Base-by-base conservation (phyloP, 2,329 filamentous ascomycete genomes). In the Talaromyces sp. region DNA sequence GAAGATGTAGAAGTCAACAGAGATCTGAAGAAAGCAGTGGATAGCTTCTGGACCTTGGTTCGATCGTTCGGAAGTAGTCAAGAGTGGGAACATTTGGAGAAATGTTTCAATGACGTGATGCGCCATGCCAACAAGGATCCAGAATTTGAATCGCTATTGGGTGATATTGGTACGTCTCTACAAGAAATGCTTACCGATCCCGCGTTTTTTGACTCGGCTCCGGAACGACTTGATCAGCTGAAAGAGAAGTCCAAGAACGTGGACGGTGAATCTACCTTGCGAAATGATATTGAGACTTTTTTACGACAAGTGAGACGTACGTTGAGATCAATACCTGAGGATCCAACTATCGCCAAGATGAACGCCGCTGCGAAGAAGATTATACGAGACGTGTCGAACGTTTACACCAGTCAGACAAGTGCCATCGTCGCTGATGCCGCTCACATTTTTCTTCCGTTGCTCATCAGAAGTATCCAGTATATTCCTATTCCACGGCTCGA, bases 401-500 rank as follows among this genome's bases (percentile, higher is more conserved):
- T 81, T 0, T 83, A 89, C 63, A 76, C 83, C 3, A 83, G 86
- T 59, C 82, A 86, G 21, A 93, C 93, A 71, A 79, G 81, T 0
- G 88, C 92, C 31, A 81, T 98, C 1, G 77, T 95, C 3, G 82
- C 86, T 2, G 93, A 98, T 72, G 80, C 86, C 2, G 82, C 92
- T 67, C 89, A 93, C 64, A 86, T 93, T 12, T 93, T 97, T 72
- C 81, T 95, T 5, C 93, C 93, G 0, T 79, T 92, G 12, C 71
- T 92, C 3, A 84, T 97, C 63, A 83, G 91, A 67, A 85, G 86
- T 2, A 82, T 98, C 35, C 92, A 97, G 73, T 92, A 92, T 75
- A 80, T 98, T 3, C 93, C 93, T 0, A 95, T 98, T 59, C 93
- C 93, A 0, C 88, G 93, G 4, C 77, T 97, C n/a, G 93, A 97